Conservation (phyloP, 108 stramenopile genomes). For the Skeletonema grethae region DNA sequence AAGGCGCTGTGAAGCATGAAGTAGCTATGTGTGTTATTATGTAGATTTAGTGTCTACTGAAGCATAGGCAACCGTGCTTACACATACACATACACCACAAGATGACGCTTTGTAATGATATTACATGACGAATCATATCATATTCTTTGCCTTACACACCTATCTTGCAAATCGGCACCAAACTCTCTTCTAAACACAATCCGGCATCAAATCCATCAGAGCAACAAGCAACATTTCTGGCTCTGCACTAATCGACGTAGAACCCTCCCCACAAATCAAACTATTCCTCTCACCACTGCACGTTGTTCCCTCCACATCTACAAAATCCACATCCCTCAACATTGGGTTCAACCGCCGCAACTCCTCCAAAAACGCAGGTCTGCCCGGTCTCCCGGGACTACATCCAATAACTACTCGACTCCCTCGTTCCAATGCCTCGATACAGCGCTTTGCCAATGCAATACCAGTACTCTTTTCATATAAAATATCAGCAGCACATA, state of each 20-base stretch:
- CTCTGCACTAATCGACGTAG: background rate
- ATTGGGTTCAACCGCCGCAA: conserved; percentile 37
- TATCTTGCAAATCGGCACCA: too few species aligned
- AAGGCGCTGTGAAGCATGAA: too few species aligned
- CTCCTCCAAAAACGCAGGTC: conserved; percentile 62
- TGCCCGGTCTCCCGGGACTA: conserved; percentile 58
- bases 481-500: conserved; percentile 71
- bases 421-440: conserved; percentile 56
- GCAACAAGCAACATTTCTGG: background rate
- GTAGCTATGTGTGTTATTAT: too few species aligned
- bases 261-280: background rate
- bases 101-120: too few species aligned
- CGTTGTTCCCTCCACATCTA: conserved; percentile 46
- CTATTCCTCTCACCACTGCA: conserved; percentile 36
- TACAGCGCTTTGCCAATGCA: conserved; percentile 55
- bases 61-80: too few species aligned
- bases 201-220: background rate
- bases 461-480: conserved; percentile 70
- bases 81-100: too few species aligned
- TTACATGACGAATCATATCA: too few species aligned
- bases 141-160: too few species aligned
- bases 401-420: conserved; percentile 62
- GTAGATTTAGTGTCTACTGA: too few species aligned
- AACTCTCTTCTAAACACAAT: background rate
- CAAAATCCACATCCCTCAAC: conserved; percentile 36